Conservation (phyloP, 2,329 filamentous ascomycete genomes). For the Pseudogymnoascus sp. region DNA sequence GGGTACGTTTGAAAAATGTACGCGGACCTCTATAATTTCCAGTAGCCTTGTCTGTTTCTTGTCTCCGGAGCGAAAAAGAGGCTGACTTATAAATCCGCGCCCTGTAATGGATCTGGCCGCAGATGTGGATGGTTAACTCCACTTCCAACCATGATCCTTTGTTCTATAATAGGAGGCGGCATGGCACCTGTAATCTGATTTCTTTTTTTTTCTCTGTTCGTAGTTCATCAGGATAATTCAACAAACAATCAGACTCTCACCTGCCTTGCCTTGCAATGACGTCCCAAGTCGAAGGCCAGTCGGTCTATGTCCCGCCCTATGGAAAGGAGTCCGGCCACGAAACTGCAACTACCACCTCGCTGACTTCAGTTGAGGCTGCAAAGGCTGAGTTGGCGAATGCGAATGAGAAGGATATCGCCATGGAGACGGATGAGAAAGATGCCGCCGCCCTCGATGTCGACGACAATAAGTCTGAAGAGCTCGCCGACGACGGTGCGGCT, state of each 20-base stretch:
- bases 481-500: not conserved
- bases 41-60: not conserved
- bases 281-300: not conserved
- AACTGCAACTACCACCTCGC: not conserved
- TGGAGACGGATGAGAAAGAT: not conserved
- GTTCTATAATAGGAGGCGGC: slow-evolving; percentile 1
- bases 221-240: not conserved
- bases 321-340: not conserved
- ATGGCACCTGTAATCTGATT: not conserved
- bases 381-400: not conserved
- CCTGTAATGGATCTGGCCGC: not conserved
- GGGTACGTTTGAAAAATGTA: not conserved
- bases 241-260: not conserved
- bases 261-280: not conserved
- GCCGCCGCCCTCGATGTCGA: not conserved
- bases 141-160: not conserved
- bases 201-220: not conserved
- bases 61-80: not conserved
- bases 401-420: not conserved
- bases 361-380: not conserved
- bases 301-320: not conserved
- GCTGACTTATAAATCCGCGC: not conserved
- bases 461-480: not conserved
- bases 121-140: not conserved
- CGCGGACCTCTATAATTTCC: not conserved